phyloP scores from a whole-genome alignment of 148 eudicot species.

The Euryodendron excelsum region DNA sequence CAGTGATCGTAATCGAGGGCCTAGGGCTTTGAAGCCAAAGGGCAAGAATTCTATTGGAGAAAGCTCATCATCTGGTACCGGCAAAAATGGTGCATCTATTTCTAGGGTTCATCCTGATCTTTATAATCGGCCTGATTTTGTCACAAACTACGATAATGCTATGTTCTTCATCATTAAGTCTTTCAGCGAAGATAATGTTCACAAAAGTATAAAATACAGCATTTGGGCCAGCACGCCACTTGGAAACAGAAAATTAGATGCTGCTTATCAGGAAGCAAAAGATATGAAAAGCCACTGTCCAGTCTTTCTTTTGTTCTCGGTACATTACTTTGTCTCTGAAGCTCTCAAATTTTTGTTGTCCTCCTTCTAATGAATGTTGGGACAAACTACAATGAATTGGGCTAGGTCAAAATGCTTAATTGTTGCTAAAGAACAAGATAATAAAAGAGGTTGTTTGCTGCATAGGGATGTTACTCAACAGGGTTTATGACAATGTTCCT shows the following conservation, averaged over 20 bases:
- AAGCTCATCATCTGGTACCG: conserved; percentile 30
- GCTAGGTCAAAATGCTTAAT: background rate
- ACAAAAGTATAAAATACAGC: conserved; percentile 84
- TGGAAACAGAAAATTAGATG: conserved; percentile 90
- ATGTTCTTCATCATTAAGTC: conserved; percentile 92
- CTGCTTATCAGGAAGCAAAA: conserved; percentile 78
- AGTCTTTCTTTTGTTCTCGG: conserved; percentile 88
- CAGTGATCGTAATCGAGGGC: conserved; percentile 91
- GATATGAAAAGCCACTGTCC: conserved; percentile 66
- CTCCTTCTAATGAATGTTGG: background rate
- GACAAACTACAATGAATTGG: background rate
- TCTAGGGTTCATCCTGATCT: conserved; percentile 45
- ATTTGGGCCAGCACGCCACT: conserved; percentile 97
- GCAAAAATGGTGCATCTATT: conserved; percentile 47
- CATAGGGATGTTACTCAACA: background rate
- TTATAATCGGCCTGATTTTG: conserved; percentile 67
- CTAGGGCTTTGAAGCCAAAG: conserved; percentile 80
- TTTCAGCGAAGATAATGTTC: conserved; percentile 95
- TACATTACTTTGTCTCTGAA: conserved; percentile 33
- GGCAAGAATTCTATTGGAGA: conserved; percentile 48
- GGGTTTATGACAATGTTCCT: background rate
- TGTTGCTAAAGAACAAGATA: background rate
- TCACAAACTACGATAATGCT: conserved; percentile 71
- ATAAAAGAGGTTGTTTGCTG: conserved; percentile 1
- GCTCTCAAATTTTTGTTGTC: conserved; percentile 7